A percentile compares a stretch with the other conserved stretches of the same genome.
These are phyloP conservation scores for Aspergillus hiratsukae DNA, from an alignment of 2,329 filamentous ascomycete genomes.

Conservation along the genomic window DNA sequence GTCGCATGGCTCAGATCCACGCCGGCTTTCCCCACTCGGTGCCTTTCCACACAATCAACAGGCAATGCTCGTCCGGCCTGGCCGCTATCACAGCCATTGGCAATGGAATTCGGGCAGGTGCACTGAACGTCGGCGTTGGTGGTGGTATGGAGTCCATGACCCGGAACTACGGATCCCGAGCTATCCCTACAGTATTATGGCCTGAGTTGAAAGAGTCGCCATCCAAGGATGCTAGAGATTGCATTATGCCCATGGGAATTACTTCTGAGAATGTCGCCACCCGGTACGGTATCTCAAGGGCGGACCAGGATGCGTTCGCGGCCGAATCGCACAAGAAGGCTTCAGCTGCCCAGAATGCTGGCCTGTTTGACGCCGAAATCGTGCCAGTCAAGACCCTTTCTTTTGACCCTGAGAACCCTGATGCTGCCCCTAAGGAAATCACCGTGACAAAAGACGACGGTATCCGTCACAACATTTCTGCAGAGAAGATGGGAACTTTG, in stretches of 20 bases:
- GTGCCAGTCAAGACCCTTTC: constrained; percentile 71
- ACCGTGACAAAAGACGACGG: constrained; percentile 78
- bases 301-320: constrained; percentile 80
- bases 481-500: constrained; percentile 69
- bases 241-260: constrained; percentile 90
- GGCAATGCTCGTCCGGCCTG: constrained; percentile 76
- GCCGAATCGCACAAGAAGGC: constrained; percentile 70
- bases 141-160: constrained; percentile 98
- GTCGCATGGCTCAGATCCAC: constrained; percentile 85
- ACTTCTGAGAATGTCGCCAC: constrained; percentile 84
- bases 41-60: constrained; percentile 80
- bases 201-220: constrained; percentile 61
- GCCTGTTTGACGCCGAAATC: constrained; percentile 73
- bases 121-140: constrained; percentile 70
- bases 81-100: constrained; percentile 72
- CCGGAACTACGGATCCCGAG: constrained; percentile 75
- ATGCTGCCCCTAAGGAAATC: constrained; percentile 54
- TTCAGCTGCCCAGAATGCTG: constrained; percentile 61
- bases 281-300: constrained; percentile 67
- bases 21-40: constrained; percentile 69
- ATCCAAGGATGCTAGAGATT: constrained; percentile 70
- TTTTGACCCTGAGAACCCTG: constrained; percentile 58
- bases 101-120: constrained; percentile 68
- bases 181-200: constrained; percentile 83
- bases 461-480: constrained; percentile 62